These are phyloP conservation scores for Rhodosporidiobolus sp. DNA, from an alignment of 768 basidiomycete species.

Conservation along the genomic window DNA sequence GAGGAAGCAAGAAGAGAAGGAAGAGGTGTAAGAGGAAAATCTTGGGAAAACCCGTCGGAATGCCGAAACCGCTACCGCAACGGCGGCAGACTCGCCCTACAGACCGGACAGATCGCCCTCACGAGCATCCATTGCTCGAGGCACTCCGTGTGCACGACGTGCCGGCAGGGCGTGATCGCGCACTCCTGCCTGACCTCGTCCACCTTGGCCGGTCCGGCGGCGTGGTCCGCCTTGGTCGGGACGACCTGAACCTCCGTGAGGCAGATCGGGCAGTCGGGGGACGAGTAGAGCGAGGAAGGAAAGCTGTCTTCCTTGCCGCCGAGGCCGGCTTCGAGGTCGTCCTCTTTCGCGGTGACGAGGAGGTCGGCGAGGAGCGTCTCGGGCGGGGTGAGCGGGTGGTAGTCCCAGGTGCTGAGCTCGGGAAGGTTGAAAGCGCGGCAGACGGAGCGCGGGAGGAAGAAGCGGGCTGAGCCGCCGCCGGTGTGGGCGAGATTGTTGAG, in stretches of 20 bases:
- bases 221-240: constrained; percentile 12
- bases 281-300: not conserved
- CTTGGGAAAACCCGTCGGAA: too few relatives aligned
- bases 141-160: constrained; percentile 41
- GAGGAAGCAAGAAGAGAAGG: too few relatives aligned
- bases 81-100: constrained; percentile 25
- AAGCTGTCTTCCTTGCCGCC: not conserved
- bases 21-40: too few relatives aligned
- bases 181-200: constrained; percentile 3
- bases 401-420: constrained; percentile 34
- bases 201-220: constrained; percentile 4
- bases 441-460: constrained; percentile 35
- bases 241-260: constrained; percentile 37
- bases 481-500: not conserved
- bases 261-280: constrained; percentile 42
- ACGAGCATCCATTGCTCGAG: constrained; percentile 42
- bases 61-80: constrained; percentile 5
- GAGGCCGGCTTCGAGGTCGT: constrained; percentile 1
- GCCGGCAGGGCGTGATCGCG: constrained; percentile 40
- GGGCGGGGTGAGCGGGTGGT: constrained; percentile 33
- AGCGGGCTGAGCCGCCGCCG: constrained; percentile 31
- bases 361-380: constrained; percentile 13
- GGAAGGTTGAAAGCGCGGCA: constrained; percentile 17
- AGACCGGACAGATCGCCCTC: constrained; percentile 32
- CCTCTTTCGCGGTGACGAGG: not conserved